Evolutionary conservation across 2,329 filamentous ascomycete species (phyloP).

Genomic region (Trichoderma sp.): DNA sequence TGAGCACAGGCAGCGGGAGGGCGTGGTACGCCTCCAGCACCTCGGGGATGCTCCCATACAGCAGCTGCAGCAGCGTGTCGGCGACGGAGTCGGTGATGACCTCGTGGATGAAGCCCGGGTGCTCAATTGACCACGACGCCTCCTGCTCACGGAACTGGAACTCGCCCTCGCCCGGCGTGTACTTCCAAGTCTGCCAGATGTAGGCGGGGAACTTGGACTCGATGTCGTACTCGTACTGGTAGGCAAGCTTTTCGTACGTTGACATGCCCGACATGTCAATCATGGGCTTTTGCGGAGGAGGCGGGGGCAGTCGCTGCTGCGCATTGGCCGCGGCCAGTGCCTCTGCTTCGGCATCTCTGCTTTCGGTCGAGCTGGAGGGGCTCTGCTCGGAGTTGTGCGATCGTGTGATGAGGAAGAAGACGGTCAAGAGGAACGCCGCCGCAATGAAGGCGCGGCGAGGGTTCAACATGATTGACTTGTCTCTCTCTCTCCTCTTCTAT

Average conservation of each 20-base stretch:
- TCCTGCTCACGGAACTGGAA: conserved; percentile 83
- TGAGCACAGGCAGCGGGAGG: conserved; percentile 71
- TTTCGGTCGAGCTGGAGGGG: conserved; percentile 8
- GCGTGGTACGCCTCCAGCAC: conserved; percentile 74
- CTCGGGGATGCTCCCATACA: conserved; percentile 81
- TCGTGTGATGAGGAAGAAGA: conserved; percentile 67
- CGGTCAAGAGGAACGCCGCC: conserved; percentile 64
- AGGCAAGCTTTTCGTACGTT: conserved; percentile 77
- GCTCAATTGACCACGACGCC: conserved; percentile 81
- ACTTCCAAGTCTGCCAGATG: conserved; percentile 99
- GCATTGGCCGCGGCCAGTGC: not conserved
- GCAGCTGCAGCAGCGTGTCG: conserved; percentile 73
- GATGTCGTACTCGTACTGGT: conserved; percentile 91
- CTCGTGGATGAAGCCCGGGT: conserved; percentile 92
- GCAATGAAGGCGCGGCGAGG: conserved; percentile 73
- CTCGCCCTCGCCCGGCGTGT: conserved; percentile 69
- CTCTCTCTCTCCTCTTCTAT: not conserved
- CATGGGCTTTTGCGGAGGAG: conserved; percentile 57
- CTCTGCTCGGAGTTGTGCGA: conserved; percentile 42
- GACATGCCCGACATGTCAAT: conserved; percentile 70
- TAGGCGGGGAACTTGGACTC: conserved; percentile 90
- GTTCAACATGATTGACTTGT: conserved; percentile 62
- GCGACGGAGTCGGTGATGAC: conserved; percentile 92
- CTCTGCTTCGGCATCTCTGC: conserved; percentile 25
- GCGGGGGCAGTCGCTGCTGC: conserved; percentile 18